Evolutionary conservation across 352 stramenopile genomes (phyloP).

Genomic region (Blastocystis sp.): DNA sequence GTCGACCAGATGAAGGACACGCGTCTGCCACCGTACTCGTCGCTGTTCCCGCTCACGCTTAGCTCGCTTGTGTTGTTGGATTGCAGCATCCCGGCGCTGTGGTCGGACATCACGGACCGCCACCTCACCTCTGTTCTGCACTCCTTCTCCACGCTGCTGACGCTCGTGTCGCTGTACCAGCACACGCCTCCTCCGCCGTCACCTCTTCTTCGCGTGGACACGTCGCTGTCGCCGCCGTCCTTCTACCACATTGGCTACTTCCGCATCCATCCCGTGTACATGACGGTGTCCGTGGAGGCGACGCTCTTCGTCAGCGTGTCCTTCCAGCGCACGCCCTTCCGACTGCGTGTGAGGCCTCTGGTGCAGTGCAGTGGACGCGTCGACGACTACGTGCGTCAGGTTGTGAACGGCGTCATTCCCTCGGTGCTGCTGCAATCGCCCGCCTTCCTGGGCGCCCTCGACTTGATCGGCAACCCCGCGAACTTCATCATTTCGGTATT

Average conservation of each 20-base stretch:
- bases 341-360: constrained; percentile 43
- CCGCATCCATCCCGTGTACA: constrained; percentile 44
- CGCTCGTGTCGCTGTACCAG: constrained; percentile 13
- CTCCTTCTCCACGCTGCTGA: constrained; percentile 2
- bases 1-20: constrained; percentile 24
- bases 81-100: constrained; percentile 16
- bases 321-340: constrained; percentile 53
- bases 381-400: constrained; percentile 47
- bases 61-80: constrained; percentile 33
- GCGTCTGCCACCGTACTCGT: constrained; percentile 4
- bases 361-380: background rate
- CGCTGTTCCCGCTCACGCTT: background rate
- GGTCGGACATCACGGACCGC: constrained; percentile 13
- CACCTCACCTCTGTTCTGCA: constrained; percentile 14
- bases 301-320: constrained; percentile 19
- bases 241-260: constrained; percentile 47
- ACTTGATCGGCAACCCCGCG: constrained; percentile 60
- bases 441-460: constrained; percentile 52
- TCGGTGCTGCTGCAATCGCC: constrained; percentile 60
- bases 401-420: constrained; percentile 38
- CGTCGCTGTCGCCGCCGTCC: background rate
- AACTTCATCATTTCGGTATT: constrained; percentile 63
- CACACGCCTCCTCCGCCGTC: background rate
- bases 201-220: background rate
- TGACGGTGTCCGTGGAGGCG: constrained; percentile 54